Conservation (phyloP, 208 protist genomes). For the Wallacemonas sp. region DNA sequence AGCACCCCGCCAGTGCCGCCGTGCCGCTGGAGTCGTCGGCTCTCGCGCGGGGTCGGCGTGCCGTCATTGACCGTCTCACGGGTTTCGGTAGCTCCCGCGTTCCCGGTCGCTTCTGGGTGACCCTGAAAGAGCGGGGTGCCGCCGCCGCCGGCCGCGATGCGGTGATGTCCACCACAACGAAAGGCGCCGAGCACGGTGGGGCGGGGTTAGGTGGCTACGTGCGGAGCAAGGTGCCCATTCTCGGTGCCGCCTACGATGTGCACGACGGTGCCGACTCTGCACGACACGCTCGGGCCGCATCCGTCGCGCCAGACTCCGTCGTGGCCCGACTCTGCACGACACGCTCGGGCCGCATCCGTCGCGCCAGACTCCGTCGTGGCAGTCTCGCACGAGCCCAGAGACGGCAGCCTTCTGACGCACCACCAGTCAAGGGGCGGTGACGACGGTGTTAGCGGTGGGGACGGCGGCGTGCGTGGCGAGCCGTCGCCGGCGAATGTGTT, state of each 20-base stretch:
- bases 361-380: not conserved
- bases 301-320: not conserved
- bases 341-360: not conserved
- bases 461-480: not conserved
- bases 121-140: conserved; percentile 19
- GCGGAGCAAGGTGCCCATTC: not conserved
- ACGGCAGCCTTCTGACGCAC: not conserved
- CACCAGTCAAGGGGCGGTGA: not conserved
- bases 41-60: conserved; percentile 27
- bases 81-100: conserved; percentile 60
- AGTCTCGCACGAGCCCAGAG: not conserved
- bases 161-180: too few relatives aligned
- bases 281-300: not conserved
- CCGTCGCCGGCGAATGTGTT: conserved; percentile 13
- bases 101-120: conserved; percentile 73
- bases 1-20: not conserved
- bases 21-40: conserved; percentile 7
- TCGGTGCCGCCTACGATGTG: too few relatives aligned
- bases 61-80: conserved; percentile 45
- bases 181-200: not conserved
- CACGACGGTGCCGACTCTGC: not conserved
- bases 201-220: conserved; percentile 5
- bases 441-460: not conserved
- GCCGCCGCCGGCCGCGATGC: not conserved
- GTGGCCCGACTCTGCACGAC: not conserved